These are phyloP conservation scores for Colletotrichum sidae DNA, from an alignment of 2,329 filamentous ascomycete species.

Conservation along the genomic window DNA sequence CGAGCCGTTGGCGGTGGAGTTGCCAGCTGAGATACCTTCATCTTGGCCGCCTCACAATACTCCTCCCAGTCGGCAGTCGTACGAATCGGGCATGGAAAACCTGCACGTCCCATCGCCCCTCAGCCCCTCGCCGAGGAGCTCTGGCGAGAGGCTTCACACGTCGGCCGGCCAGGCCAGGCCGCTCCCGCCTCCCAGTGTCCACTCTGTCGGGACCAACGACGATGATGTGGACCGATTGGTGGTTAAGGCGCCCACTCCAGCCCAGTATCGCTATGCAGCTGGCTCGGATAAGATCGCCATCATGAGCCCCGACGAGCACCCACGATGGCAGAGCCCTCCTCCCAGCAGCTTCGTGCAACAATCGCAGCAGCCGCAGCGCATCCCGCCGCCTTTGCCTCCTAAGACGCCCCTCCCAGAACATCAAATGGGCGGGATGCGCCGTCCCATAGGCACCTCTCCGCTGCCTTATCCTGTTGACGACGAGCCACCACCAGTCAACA, in stretches of 20 bases:
- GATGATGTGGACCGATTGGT: slow-evolving; percentile 66
- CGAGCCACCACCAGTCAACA: slow-evolving; percentile 87
- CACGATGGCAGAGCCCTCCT: slow-evolving; percentile 52
- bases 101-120: slow-evolving; percentile 53
- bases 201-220: slow-evolving; percentile 38
- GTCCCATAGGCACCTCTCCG: slow-evolving; percentile 42
- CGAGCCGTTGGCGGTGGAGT: slow-evolving; percentile 65
- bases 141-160: slow-evolving; percentile 58
- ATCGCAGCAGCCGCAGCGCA: slow-evolving; percentile 46
- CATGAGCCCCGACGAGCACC: slow-evolving; percentile 68
- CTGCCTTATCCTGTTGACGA: slow-evolving; percentile 84
- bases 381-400: slow-evolving; percentile 78
- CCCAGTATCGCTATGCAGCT: slow-evolving; percentile 66
- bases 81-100: slow-evolving; percentile 66
- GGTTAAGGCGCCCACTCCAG: slow-evolving; percentile 67
- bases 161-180: slow-evolving; percentile 44
- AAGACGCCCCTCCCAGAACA: slow-evolving; percentile 78
- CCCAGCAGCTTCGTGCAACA: slow-evolving; percentile 36
- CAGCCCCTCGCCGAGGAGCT: slow-evolving; percentile 61
- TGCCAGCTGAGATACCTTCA: slow-evolving; percentile 66
- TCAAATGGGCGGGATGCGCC: slow-evolving; percentile 50
- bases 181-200: slow-evolving; percentile 47
- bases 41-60: slow-evolving; percentile 49
- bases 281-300: slow-evolving; percentile 78
- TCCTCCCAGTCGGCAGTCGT: slow-evolving; percentile 62